A percentile compares a stretch with the other conserved stretches of the same genome.
Evolutionary conservation across 805 yeast genomes (phyloP).

Genomic region (Saccharomycopsis synnaedendra): DNA sequence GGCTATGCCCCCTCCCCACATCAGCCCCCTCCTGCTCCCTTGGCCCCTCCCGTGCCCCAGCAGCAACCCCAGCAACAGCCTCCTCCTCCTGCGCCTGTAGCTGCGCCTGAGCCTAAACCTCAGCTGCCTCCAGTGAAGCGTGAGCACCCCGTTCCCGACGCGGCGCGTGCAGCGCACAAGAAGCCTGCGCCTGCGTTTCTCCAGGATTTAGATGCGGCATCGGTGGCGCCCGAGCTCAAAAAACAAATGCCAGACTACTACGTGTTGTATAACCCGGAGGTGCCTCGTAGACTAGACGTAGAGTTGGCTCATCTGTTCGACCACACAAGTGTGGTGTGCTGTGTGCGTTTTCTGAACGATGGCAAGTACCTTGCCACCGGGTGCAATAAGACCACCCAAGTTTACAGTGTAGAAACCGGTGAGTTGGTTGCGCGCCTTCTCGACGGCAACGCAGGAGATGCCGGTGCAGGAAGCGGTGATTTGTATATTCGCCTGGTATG

Average conservation of each 20-base stretch:
- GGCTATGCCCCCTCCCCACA: background rate
- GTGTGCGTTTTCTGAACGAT: constrained; percentile 85
- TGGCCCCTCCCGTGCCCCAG: constrained; percentile 23
- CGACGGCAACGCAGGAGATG: constrained; percentile 56
- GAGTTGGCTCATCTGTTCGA: constrained; percentile 83
- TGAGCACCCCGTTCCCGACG: constrained; percentile 20
- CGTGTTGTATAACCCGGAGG: constrained; percentile 81
- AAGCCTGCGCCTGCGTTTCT: constrained; percentile 50
- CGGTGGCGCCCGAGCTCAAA: constrained; percentile 65
- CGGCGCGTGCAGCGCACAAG: constrained; percentile 36
- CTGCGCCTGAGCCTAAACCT: constrained; percentile 4
- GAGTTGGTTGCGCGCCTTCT: constrained; percentile 76
- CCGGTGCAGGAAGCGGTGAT: constrained; percentile 35
- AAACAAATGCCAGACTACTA: constrained; percentile 80
- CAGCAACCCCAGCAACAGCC: constrained; percentile 25
- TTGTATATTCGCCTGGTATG: constrained; percentile 91
- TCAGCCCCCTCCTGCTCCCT: constrained; percentile 4
- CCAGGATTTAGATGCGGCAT: constrained; percentile 66
- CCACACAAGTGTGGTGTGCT: constrained; percentile 92
- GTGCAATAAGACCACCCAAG: constrained; percentile 92
- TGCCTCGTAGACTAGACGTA: constrained; percentile 67
- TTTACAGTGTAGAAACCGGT: constrained; percentile 86
- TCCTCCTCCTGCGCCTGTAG: constrained; percentile 16
- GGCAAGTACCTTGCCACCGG: constrained; percentile 95
- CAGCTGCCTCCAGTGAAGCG: background rate